Evolutionary conservation across 148 eudicot species (phyloP).

Genomic region (Rhododendron molle): DNA sequence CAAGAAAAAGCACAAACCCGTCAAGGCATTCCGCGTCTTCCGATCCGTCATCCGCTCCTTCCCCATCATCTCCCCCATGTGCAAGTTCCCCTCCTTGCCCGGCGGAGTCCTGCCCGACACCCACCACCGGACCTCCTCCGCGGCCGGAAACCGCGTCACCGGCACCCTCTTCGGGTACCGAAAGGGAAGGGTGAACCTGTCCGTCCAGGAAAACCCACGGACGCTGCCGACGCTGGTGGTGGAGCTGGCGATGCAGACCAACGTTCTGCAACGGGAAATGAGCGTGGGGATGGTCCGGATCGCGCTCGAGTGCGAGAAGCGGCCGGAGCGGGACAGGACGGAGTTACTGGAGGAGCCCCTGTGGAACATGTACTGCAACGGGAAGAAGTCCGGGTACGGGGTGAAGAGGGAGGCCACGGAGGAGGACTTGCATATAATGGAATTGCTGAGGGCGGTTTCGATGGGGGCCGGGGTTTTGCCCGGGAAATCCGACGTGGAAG

Average conservation of each 20-base stretch:
- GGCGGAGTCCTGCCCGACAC: conserved; percentile 40
- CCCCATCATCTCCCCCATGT: conserved; percentile 58
- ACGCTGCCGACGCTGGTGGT: conserved; percentile 53
- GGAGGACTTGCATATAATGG: conserved; percentile 70
- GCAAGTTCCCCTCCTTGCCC: conserved; percentile 48
- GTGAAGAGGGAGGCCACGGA: conserved; percentile 55
- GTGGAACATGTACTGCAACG: conserved; percentile 71
- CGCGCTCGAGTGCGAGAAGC: conserved; percentile 73
- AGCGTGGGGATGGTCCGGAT: conserved; percentile 60
- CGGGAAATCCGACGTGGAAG: conserved; percentile 39
- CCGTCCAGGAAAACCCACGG: conserved; percentile 57
- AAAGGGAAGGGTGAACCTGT: conserved; percentile 60
- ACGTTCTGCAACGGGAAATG: conserved; percentile 54
- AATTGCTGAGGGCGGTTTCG: conserved; percentile 51
- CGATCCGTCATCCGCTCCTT: conserved; percentile 57
- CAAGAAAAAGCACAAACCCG: conserved; percentile 39
- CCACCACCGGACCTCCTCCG: neutral
- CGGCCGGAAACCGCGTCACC: conserved; percentile 23
- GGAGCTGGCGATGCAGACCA: conserved; percentile 65
- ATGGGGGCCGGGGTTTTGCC: conserved; percentile 87
- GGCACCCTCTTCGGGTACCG: conserved; percentile 70
- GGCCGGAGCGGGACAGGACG: conserved; percentile 23
- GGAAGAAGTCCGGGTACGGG: conserved; percentile 64
- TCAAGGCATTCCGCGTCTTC: conserved; percentile 38
- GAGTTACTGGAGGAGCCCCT: conserved; percentile 55